Evolutionary conservation across 345 rosid species (phyloP).

Genomic region (Lepidium sativum): DNA sequence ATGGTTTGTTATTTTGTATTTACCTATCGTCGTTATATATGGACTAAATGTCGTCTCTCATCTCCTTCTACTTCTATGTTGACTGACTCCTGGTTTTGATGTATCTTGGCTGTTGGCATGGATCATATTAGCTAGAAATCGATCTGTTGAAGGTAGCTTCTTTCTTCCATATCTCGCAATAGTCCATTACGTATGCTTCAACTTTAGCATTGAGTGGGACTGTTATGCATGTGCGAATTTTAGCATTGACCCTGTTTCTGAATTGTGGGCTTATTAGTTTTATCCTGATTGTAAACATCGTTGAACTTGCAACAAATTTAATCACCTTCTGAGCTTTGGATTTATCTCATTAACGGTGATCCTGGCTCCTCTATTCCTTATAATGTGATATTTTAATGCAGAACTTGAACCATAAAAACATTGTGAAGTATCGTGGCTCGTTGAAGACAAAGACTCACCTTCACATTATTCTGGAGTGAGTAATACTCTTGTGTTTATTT

Average conservation of each 20-base stretch:
- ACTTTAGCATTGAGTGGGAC: neutral
- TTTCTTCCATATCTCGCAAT: neutral
- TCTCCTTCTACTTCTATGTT: slow-evolving; percentile 21
- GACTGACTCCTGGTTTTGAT: slow-evolving; percentile 27
- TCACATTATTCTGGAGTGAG: slow-evolving; percentile 98
- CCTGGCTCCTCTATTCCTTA: neutral
- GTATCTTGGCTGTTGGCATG: slow-evolving; percentile 23
- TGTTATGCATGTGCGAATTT: neutral
- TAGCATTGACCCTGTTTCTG: neutral
- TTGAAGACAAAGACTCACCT: slow-evolving; percentile 88
- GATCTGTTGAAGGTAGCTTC: slow-evolving; percentile 81
- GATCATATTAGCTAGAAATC: slow-evolving; percentile 78
- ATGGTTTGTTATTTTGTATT: slow-evolving; percentile 48
- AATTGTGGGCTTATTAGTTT: neutral
- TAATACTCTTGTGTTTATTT: slow-evolving; percentile 9
- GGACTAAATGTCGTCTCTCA: neutral
- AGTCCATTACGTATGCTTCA: neutral
- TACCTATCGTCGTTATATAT: neutral
- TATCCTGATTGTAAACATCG: neutral
- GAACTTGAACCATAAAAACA: slow-evolving; percentile 97
- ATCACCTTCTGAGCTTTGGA: neutral
- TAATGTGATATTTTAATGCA: slow-evolving; percentile 28
- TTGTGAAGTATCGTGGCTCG: slow-evolving; percentile 94
- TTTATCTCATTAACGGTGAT: neutral
- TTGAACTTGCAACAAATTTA: neutral